Evolutionary conservation across 108 stramenopile genomes (phyloP).

Genomic region (Schizochytrium sp.): DNA sequence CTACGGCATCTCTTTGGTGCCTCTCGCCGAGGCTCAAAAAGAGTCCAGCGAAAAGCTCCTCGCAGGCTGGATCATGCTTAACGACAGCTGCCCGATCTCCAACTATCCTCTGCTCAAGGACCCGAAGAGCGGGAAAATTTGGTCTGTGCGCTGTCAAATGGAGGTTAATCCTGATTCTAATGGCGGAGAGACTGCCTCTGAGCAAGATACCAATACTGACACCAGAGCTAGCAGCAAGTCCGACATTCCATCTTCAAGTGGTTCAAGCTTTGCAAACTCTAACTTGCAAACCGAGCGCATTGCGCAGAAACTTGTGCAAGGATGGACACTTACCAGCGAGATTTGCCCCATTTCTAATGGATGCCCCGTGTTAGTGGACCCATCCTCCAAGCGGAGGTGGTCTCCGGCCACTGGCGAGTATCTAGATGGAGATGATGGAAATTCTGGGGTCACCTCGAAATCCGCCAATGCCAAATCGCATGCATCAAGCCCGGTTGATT

Average conservation of each 20-base stretch:
- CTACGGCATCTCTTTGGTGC: constrained; percentile 11
- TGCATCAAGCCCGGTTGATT: too few species aligned
- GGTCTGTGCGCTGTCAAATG: constrained; percentile 56
- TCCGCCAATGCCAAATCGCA: too few species aligned
- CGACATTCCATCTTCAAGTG: not conserved
- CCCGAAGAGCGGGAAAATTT: constrained; percentile 25
- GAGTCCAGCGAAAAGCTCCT: constrained; percentile 29
- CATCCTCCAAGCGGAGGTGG: constrained; percentile 19
- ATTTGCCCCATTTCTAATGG: constrained; percentile 46
- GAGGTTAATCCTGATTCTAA: constrained; percentile 1
- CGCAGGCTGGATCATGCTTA: constrained; percentile 42
- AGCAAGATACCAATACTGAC: not conserved
- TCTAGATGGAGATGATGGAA: not conserved
- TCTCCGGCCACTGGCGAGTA: constrained; percentile 26
- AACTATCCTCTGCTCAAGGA: constrained; percentile 41
- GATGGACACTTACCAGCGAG: constrained; percentile 51
- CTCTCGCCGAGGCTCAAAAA: constrained; percentile 35
- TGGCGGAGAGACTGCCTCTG: not conserved
- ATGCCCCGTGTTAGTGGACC: constrained; percentile 33
- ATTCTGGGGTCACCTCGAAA: too few species aligned
- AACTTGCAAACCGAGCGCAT: constrained; percentile 2
- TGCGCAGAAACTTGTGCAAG: constrained; percentile 17
- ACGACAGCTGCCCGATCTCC: constrained; percentile 44
- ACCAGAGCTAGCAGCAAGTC: constrained; percentile 14
- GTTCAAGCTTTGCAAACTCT: not conserved